Evolutionary conservation across 768 basidiomycete species (phyloP).

Genomic region (Austroboletus festivus): DNA sequence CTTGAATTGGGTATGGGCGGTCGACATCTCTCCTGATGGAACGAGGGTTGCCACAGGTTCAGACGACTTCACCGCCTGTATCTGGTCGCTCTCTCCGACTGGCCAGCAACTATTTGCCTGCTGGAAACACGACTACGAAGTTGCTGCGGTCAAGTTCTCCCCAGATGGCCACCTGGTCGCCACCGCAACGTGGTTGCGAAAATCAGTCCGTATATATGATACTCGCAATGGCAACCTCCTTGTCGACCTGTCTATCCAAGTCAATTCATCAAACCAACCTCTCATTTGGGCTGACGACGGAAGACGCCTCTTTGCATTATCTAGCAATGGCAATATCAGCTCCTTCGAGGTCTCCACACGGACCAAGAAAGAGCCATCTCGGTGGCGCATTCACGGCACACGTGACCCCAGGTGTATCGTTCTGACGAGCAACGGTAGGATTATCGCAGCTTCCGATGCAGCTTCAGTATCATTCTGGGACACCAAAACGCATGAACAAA

Average conservation of each 20-base stretch:
- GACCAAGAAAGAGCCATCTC: not conserved
- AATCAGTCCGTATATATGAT: not conserved
- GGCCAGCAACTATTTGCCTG: not conserved
- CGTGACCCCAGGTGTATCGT: not conserved
- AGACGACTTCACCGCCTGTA: not conserved
- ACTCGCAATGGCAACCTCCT: not conserved
- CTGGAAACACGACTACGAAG: not conserved
- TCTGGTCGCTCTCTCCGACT: not conserved
- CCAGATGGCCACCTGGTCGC: not conserved
- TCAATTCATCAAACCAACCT: not conserved
- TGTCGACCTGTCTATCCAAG: not conserved
- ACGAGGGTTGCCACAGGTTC: not conserved
- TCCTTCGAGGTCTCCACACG: not conserved
- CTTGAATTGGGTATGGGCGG: not conserved
- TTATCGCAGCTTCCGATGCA: not conserved
- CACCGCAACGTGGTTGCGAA: not conserved
- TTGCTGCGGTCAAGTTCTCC: not conserved
- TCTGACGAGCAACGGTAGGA: not conserved
- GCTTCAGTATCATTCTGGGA: not conserved
- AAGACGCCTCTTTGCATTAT: not conserved
- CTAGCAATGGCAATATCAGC: not conserved
- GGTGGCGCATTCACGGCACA: not conserved
- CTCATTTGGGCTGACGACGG: not conserved
- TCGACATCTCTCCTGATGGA: not conserved
- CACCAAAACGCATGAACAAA: not conserved